phyloP scores from a whole-genome alignment of 2,329 filamentous ascomycete genomes.

The Sclerotinia trifoliorum region DNA sequence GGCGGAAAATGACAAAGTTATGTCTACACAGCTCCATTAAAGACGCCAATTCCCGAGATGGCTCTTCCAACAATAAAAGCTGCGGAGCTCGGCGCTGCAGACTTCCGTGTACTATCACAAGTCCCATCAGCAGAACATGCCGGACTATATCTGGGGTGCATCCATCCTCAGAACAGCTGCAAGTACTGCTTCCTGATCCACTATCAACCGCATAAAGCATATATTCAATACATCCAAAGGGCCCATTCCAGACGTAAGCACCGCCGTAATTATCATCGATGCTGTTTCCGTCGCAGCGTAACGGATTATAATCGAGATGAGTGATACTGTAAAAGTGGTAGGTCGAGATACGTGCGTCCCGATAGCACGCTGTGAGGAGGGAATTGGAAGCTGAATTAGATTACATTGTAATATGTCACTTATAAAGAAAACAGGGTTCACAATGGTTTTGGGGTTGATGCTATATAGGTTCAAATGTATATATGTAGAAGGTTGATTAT shows the following conservation, averaged over 20 bases:
- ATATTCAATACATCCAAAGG: neutral
- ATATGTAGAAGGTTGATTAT: no score
- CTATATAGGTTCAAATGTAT: no score
- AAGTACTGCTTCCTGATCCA: neutral
- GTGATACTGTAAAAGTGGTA: no score
- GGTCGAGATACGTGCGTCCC: no score
- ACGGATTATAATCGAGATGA: neutral
- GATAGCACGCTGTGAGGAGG: no score
- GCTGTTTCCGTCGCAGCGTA: neutral
- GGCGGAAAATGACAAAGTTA: neutral
- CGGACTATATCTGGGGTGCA: neutral
- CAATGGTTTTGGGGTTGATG: no score
- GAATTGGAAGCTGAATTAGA: no score
- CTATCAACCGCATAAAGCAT: neutral
- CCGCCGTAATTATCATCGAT: neutral
- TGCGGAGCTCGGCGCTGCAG: neutral
- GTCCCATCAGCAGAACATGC: neutral
- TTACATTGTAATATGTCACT: no score
- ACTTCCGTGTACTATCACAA: neutral
- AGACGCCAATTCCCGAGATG: neutral
- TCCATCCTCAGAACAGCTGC: neutral
- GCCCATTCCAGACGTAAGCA: neutral
- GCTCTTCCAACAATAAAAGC: slow-evolving; percentile 8
- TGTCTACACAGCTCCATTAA: neutral
- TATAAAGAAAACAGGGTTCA: no score